Base-by-base conservation (phyloP, 352 stramenopile species). In the Globisporangium parvum region DNA sequence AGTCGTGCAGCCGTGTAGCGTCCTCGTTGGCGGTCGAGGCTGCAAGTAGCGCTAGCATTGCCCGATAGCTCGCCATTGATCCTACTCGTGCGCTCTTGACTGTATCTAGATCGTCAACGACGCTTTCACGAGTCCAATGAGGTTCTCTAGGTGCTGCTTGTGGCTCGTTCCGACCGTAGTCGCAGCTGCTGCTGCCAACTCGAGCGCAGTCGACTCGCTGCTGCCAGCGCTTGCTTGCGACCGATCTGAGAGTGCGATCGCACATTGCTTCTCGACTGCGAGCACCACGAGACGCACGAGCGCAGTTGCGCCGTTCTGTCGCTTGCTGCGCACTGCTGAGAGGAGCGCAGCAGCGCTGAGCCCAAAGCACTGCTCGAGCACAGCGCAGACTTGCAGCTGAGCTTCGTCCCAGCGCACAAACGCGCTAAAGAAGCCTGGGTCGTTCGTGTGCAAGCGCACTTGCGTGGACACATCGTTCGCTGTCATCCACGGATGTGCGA, bases 21-120 rank as follows among this genome's bases (percentile, higher is more conserved):
- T 72, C 4, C 59, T 93, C 6, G 83, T 91, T 0, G 83, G 83
- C 20, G 83, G 83, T 18, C 57, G 63, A 14, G 80, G 83, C 1
- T 93, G 83, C 33, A 57, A 18, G 21, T 47, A 62, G 33, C 49
- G 18, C 21, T 53, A n/a, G 44, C 10, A 2, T 44, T 8, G 18
- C 1, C 10, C 39, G 39, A 6, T 20, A 20, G 18, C 18, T 44
- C 39, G 18, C 2, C 18, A 44, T 47, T 20, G 41, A 17, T n/a
- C 46, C 26, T 41, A 33, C 14, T 23, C 31, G 9, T n/a, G 24
- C 50, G 31, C 18, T 8, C 28, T 18, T 17, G 17, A 6, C 15
- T 5, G 21, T 9, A 6, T 6, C 20, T 51, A 57, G n/a, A 57
- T n/a, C 0, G 40, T 50, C 12, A 76, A 51, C 14, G 67, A 77